Evolutionary conservation across 768 basidiomycete genomes (phyloP), one percentile per base, ranked within the genome.

Genomic region (Podaxis rugospora): DNA sequence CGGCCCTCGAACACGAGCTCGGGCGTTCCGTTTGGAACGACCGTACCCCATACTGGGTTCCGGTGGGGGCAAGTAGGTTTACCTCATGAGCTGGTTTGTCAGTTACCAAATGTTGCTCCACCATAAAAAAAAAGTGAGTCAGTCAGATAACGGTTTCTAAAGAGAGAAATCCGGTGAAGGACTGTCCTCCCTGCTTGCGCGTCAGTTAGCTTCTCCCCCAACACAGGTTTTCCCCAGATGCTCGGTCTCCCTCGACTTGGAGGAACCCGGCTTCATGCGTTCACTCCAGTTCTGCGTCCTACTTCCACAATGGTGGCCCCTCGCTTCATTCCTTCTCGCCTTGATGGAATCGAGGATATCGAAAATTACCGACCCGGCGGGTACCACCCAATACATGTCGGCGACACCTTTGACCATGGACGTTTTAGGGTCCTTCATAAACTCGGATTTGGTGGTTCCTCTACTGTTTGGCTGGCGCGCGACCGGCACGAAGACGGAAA

Each of bases 311-410:
- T 39, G 39, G 5, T 16, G 37, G 37, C 37, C 37, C 37, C 37
- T 39, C 37, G 37, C 5, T 39, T 39, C 16, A 39, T 63, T 63
- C 72, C 72, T 59, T 68, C 70, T 16, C 50, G 46, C 18, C 69
- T 75, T 32, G 69, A 72, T 52, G 65, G 51, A 21, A 62, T 75
- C 37, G 83, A 84, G 68, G 65, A 77, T 65, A 62, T 80, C 49
- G 79, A 83, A 71, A 72, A 75, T 39, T 86, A 86, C 65, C 61
- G 69, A 37, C 80, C 76, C 7, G 82, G 82, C 28, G 83, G 83
- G 3, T 80, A 75, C 65, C 82, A 83, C 63, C 83, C 83, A 11
- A 73, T 83, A 23, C 67, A 71, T 49, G 76, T 84, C 57, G 82
- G 81, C 32, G 80, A 84, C 66, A 68, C 67, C 21, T 80, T 83